A percentile compares a stretch with the other conserved stretches of the same genome.
Conservation (phyloP, 768 basidiomycete genomes). For the Rossbeevera mucosa region DNA sequence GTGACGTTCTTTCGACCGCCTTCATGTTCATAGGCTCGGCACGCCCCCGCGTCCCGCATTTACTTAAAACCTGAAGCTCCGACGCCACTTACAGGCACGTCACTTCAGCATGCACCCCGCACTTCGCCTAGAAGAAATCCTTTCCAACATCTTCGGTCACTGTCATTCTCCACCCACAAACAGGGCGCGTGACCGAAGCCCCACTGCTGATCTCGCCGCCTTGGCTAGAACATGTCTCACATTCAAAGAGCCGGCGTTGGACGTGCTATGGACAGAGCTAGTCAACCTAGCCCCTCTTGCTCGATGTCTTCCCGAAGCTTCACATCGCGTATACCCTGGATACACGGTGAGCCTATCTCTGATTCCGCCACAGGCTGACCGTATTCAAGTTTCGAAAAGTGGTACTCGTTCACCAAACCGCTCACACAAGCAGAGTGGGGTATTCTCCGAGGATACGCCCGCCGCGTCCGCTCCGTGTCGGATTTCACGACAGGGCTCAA, state of each 20-base stretch:
- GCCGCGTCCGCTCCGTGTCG: constrained; percentile 4
- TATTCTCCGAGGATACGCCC: constrained; percentile 3
- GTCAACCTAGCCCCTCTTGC: constrained; percentile 10
- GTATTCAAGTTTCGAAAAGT: background rate
- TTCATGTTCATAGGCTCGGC: background rate
- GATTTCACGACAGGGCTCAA: constrained; percentile 13
- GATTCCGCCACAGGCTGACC: background rate
- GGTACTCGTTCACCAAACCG: constrained; percentile 6
- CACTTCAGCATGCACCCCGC: constrained; percentile 2
- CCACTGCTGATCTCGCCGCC: constrained; percentile 9
- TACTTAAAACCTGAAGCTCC: background rate
- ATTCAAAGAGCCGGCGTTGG: constrained; percentile 19
- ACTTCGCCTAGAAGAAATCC: constrained; percentile 8
- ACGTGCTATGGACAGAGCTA: constrained; percentile 16
- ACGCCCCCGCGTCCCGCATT: background rate
- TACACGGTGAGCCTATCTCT: background rate
- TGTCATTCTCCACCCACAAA: constrained; percentile 2
- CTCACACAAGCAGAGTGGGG: constrained; percentile 3
- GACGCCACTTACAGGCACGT: background rate
- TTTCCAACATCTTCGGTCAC: constrained; percentile 10
- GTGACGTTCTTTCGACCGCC: background rate
- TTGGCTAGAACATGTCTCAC: constrained; percentile 13
- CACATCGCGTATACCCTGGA: background rate
- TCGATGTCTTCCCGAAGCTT: constrained; percentile 6
- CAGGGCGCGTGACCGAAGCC: background rate